phyloP scores from a whole-genome alignment of 495 filamentous ascomycete genomes.

The Tuber microsphaerosporum region DNA sequence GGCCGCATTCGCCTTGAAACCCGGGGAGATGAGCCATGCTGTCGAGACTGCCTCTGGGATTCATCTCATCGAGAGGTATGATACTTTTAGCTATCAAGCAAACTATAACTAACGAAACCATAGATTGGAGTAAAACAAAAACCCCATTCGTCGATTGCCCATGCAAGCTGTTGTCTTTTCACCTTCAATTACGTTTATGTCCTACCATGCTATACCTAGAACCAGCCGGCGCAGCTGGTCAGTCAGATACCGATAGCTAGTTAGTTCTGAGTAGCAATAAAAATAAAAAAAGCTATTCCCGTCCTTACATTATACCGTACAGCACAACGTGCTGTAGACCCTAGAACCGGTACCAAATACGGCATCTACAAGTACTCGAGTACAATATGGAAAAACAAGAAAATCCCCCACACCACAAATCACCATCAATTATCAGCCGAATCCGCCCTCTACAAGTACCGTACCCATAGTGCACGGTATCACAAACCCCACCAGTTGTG shows the following conservation, averaged over 20 bases:
- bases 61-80: constrained; percentile 90
- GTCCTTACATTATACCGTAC: neutral
- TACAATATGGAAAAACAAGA: neutral
- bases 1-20: constrained; percentile 76
- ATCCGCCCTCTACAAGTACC: neutral
- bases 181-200: neutral
- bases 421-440: neutral
- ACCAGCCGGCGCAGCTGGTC: neutral
- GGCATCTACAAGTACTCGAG: no score
- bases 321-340: neutral
- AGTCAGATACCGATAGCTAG: neutral
- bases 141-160: neutral
- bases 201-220: neutral
- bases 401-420: neutral
- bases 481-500: neutral
- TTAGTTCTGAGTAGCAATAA: neutral
- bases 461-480: neutral
- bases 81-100: neutral
- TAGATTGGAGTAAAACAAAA: neutral
- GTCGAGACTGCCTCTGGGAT: constrained; percentile 91
- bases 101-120: neutral
- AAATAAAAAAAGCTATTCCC: neutral
- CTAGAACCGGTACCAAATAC: neutral
- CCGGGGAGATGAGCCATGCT: constrained; percentile 73
- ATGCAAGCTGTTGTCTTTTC: neutral